Evolutionary conservation across 2,329 filamentous ascomycete species (phyloP), one percentile per base, ranked within the genome.

Genomic region (Colletotrichum chlorophyti): DNA sequence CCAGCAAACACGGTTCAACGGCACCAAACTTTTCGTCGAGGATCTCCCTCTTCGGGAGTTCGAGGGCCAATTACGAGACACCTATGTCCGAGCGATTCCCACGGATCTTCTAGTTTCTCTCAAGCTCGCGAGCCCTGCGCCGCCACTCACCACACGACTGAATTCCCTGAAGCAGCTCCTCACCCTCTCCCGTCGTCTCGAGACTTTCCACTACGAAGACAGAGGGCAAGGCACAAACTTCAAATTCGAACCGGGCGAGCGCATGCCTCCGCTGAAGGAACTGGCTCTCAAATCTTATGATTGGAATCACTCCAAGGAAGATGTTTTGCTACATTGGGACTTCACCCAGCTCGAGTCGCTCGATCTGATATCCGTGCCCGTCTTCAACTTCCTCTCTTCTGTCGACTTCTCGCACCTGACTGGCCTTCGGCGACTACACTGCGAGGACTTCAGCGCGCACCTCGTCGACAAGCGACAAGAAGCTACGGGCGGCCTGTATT

Each of bases 251-350:
- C 60, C 59, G 0, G 67, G 65, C 15, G 79, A 82, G 52, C 70
- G 75, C 10, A 65, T 83, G 21, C 79, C 80, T 1, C 66, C 79
- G 0, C 64, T 83, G 5, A 64, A 63, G 17, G 72, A 77, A 7
- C 67, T 83, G 4, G 67, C 65, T 1, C 66, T 83, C 32, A 73
- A 72, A 45, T 80, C 76, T 2, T 83, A 83, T 61, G 76, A 82
- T 67, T 82, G 80, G 80, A 68, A 72, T 9, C 80, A 83, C 60
- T 67, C 66, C 1, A 43, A 63, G 0, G 66, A 71, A 3, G 73
- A 74, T 4, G 77, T 79, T 5, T 62, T 54, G 2, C 62, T 58
- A 15, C 77, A 82, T 54, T 83, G 79, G 79, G 72, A 81, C 63
- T 75, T 83, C 59, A 76, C 76, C 5, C 62, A 61, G n/a, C 70